These are phyloP conservation scores for Beta vulgaris DNA, from an alignment of 148 eudicot species.

Conservation along the genomic window DNA sequence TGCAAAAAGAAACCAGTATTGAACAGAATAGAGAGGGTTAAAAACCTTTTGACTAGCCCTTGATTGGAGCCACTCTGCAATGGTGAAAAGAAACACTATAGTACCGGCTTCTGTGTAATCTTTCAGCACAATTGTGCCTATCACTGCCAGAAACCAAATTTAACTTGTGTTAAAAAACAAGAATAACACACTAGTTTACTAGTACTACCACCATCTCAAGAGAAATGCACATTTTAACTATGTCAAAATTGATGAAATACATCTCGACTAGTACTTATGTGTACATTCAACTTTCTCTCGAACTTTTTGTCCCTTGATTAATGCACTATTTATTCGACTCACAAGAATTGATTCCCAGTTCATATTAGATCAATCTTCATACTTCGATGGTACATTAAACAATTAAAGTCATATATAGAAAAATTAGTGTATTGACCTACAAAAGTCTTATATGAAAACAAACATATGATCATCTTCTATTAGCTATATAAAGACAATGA, in stretches of 20 bases:
- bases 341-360: too few species aligned
- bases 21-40: not conserved
- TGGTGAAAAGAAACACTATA: conserved; percentile 80
- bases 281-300: too few species aligned
- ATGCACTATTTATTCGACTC: too few species aligned
- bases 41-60: conserved; percentile 81
- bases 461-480: too few species aligned
- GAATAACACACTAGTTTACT: not conserved
- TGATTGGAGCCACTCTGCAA: conserved; percentile 87
- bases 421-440: too few species aligned
- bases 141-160: conserved; percentile 39
- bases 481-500: too few species aligned
- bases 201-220: not conserved
- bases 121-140: conserved; percentile 57
- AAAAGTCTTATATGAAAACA: too few species aligned
- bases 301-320: too few species aligned
- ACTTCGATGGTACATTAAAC: too few species aligned
- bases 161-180: not conserved
- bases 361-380: too few species aligned
- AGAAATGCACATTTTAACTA: not conserved
- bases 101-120: conserved; percentile 86
- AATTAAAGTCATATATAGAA: too few species aligned
- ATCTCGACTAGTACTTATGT: not conserved
- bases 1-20: not conserved
- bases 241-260: not conserved